Evolutionary conservation across 495 filamentous ascomycete genomes (phyloP).

Genomic region (Penicillium roqueforti): DNA sequence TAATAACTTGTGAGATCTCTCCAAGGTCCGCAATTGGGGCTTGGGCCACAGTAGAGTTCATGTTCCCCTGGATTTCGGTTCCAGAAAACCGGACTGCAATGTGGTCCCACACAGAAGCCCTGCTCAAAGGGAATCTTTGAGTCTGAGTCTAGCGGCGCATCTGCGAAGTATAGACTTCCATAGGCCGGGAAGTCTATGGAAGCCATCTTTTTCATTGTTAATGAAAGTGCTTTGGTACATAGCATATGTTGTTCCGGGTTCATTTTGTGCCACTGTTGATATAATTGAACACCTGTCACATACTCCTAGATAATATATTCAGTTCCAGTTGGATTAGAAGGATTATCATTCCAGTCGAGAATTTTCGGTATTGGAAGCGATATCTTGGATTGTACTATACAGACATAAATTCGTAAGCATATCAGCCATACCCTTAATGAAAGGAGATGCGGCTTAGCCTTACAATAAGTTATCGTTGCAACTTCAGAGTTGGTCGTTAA

Average conservation of each 20-base stretch:
- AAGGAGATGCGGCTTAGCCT: conserved; percentile 7
- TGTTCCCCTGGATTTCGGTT: conserved; percentile 34
- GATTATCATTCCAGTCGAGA: conserved; percentile 40
- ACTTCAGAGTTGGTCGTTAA: conserved; percentile 44
- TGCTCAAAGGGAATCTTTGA: conserved; percentile 28
- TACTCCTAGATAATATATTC: conserved; percentile 49
- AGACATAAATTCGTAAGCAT: conserved; percentile 8
- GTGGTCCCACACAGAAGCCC: conserved; percentile 38
- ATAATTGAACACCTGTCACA: conserved; percentile 33
- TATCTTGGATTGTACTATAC: conserved; percentile 32
- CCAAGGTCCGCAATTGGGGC: background rate
- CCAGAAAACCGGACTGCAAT: conserved; percentile 40
- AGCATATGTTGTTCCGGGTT: conserved; percentile 32
- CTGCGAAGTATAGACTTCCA: conserved; percentile 37
- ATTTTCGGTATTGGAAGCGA: conserved; percentile 38
- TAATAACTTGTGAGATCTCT: conserved; percentile 1
- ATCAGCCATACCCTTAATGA: conserved; percentile 1
- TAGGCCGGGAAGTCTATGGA: conserved; percentile 39
- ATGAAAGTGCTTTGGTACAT: conserved; percentile 32
- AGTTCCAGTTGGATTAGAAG: conserved; percentile 33
- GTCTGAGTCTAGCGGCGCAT: conserved; percentile 22
- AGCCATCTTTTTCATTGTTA: conserved; percentile 32
- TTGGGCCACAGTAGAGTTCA: background rate
- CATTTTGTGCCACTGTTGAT: conserved; percentile 39
- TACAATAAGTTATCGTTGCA: conserved; percentile 44